Base-by-base conservation (phyloP, 495 filamentous ascomycete species). In the Chaetomium tenue region DNA sequence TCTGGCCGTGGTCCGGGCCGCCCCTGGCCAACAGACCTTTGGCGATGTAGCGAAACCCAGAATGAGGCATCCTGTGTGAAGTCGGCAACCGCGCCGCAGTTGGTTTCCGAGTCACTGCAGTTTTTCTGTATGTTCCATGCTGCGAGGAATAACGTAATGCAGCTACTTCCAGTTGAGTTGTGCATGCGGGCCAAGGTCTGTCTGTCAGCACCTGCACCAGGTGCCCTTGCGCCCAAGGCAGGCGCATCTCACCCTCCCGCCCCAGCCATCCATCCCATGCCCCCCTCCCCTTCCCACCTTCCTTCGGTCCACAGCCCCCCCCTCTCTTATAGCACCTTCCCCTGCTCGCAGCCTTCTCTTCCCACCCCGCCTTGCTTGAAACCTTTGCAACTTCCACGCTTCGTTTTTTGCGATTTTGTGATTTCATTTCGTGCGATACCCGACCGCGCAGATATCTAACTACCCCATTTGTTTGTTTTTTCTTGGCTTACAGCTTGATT, bases 361-460 rank as follows among this genome's bases (percentile, higher is more conserved):
- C 8, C 51, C 65, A 58, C 40, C 57, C 61, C 51, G 57, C 61
- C 61, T 56, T 60, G 60, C 22, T 63, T 58, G 30, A 42, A 44
- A 62, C 39, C 22, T 63, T 28, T 63, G 47, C 59, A 53, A 26
- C 48, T 52, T 63, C 37, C 30, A 30, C 37, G 25, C 42, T 22
- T 55, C 40, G 18, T 18, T 57, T 66, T 26, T 37, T n/a, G 39
- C 53, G 11, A 20, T 58, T 62, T 30, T 67, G 46, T 44, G 6
- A 30, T 53, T 44, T 52, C 7, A 16, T 55, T 57, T 30, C 56
- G 56, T 55, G 59, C 61, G 64, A 67, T 67, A 67, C 65, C 65
- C 60, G 23, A 30, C 44, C 59, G 58, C 64, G 54, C 55, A 56
- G 44, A 18, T 46, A 40, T 26, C 33, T 11, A 44, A 13, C 30